Evolutionary conservation across 176 grass and related monocot genomes (phyloP), one percentile per base, ranked within the genome.

Genomic region (Oryza glumipatula): DNA sequence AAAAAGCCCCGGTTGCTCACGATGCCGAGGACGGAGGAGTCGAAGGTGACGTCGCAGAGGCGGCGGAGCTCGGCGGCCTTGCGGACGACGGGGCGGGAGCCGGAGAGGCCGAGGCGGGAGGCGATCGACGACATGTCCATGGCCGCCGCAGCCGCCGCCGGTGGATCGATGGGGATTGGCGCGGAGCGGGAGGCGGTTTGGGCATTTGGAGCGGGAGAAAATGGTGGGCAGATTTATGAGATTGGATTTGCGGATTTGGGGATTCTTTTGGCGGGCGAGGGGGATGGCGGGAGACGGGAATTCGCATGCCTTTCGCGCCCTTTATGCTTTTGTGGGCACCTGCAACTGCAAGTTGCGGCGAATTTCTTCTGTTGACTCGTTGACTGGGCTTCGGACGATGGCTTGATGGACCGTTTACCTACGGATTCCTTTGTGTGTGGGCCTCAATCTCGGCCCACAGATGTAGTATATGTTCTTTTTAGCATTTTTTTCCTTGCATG

Each of bases 1-100:
- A 1, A 4, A 4, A 32, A 32, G 30, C 32, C 5, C 21, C 54
- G 61, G 24, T 22, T 4, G 68, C 75, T 80, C 61, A 86, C 85
- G 49, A 96, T 92, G 76, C 96, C 96, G 38, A 98, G 89, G 61
- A 98, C 74, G 72, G 93, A 98, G 74, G 96, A 96, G 80, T 96
- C 81, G 51, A 98, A 96, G 32, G 80, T 91, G 87, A 96, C 74
- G 51, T 98, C 91, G 77, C 76, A 98, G 74, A 92, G 91, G 84
- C 96, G 93, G 75, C 93, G 88, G 86, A 98, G 85, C 89, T 98
- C 96, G 70, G 89, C 93, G 24, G 93, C 96, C 89, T 98, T 98
- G 67, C 93, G 91, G 58, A 95, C 58, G 58, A 94, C 84, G 47
- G 77, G 76, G 33, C 87, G 90, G 70, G 89, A 83, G 11, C 13